These are phyloP conservation scores for Amanita jacksonii DNA, from an alignment of 768 basidiomycete species.

Conservation along the genomic window DNA sequence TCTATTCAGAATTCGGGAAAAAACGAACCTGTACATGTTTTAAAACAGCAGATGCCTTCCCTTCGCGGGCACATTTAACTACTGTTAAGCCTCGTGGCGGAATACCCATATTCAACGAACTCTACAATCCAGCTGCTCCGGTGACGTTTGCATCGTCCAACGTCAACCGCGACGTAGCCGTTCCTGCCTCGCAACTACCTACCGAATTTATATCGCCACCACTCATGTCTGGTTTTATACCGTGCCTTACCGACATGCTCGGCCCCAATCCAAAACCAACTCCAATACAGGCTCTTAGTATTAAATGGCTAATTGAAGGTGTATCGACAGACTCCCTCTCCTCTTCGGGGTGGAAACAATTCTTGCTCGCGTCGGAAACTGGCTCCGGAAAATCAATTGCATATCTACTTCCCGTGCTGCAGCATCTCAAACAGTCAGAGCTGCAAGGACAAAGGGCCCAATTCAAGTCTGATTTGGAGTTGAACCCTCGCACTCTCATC, in stretches of 20 bases:
- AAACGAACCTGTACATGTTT: background rate
- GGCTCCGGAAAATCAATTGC: constrained; percentile 91
- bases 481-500: constrained; percentile 67
- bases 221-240: constrained; percentile 53
- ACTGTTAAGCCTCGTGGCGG: background rate
- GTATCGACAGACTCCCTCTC: constrained; percentile 10
- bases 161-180: background rate
- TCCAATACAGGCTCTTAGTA: constrained; percentile 66
- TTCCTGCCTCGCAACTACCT: constrained; percentile 13
- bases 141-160: background rate
- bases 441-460: background rate
- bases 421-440: constrained; percentile 66
- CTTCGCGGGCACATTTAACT: constrained; percentile 1
- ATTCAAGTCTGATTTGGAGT: constrained; percentile 10
- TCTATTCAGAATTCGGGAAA: background rate
- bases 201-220: constrained; percentile 58
- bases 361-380: constrained; percentile 79
- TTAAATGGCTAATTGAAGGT: constrained; percentile 53
- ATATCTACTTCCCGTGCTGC: constrained; percentile 77
- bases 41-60: background rate
- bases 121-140: constrained; percentile 4
- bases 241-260: constrained; percentile 46
- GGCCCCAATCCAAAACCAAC: constrained; percentile 54
- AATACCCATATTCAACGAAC: constrained; percentile 5
- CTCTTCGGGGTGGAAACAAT: constrained; percentile 31